A percentile compares a stretch with the other conserved stretches of the same genome.
These are phyloP conservation scores for Solanum chilense DNA, from an alignment of 257 asterid species.

Conservation along the genomic window DNA sequence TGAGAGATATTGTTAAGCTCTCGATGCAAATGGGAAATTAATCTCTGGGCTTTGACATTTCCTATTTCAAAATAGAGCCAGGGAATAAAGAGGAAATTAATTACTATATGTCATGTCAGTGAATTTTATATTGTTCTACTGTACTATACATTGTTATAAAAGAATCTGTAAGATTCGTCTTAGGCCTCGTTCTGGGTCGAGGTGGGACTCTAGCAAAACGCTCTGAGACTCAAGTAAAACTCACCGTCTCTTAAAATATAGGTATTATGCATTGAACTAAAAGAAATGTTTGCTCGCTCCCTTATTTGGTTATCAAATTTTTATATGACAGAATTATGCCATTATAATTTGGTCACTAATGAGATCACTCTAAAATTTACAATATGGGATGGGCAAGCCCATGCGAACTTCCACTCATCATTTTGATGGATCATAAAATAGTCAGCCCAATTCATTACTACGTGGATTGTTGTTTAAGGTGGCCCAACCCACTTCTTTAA, in stretches of 20 bases:
- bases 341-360: not conserved
- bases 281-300: not conserved
- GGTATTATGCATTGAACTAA: not conserved
- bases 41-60: not conserved
- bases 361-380: no score
- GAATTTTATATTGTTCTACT: not conserved
- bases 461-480: not conserved
- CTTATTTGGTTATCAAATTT: not conserved
- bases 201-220: fast-evolving
- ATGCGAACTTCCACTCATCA: no score
- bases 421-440: no score
- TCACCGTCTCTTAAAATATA: no score
- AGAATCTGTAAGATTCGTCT: no score
- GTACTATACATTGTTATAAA: no score
- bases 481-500: not conserved
- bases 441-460: not conserved
- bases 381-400: no score
- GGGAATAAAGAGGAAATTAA: not conserved
- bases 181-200: no score
- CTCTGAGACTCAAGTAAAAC: no score
- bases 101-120: not conserved
- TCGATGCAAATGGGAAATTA: not conserved
- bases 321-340: not conserved
- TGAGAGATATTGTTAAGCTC: not conserved
- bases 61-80: not conserved